These are phyloP conservation scores for Leptographium galeiforme DNA, from an alignment of 2,329 filamentous ascomycete genomes.

Conservation along the genomic window DNA sequence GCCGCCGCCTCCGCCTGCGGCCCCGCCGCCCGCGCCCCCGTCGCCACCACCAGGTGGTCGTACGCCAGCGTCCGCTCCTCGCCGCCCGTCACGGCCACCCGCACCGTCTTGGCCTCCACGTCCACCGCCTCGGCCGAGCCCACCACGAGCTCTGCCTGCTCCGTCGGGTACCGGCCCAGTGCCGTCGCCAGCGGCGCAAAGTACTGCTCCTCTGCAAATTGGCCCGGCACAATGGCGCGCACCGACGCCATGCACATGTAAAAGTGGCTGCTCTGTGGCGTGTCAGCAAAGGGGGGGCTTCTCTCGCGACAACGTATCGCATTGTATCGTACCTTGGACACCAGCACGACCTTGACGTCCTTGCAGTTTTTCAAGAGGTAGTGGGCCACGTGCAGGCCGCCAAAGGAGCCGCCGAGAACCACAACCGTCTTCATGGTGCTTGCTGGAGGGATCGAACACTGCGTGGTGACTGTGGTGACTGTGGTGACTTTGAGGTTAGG, in stretches of 20 bases:
- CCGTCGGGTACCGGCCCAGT: constrained; percentile 34
- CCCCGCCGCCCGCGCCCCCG: constrained; percentile 27
- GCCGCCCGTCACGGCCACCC: constrained; percentile 19
- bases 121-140: constrained; percentile 32
- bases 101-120: constrained; percentile 28
- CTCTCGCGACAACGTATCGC: too few species aligned
- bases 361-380: constrained; percentile 35
- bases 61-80: constrained; percentile 26
- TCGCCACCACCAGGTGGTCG: constrained; percentile 45
- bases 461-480: background rate
- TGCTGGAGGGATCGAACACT: background rate
- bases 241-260: constrained; percentile 46
- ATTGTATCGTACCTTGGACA: constrained; percentile 35
- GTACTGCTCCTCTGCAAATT: constrained; percentile 35
- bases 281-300: too few species aligned
- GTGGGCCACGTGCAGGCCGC: constrained; percentile 39
- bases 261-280: constrained; percentile 37
- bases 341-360: constrained; percentile 39
- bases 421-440: constrained; percentile 37
- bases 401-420: constrained; percentile 40
- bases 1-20: constrained; percentile 15
- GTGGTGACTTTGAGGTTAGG: too few species aligned
- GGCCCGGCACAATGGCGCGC: constrained; percentile 38
- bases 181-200: constrained; percentile 34
- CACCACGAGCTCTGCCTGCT: constrained; percentile 37